Conservation (phyloP, 1,284 basidiomycete species). For the Ustanciosporium gigantosporum region DNA sequence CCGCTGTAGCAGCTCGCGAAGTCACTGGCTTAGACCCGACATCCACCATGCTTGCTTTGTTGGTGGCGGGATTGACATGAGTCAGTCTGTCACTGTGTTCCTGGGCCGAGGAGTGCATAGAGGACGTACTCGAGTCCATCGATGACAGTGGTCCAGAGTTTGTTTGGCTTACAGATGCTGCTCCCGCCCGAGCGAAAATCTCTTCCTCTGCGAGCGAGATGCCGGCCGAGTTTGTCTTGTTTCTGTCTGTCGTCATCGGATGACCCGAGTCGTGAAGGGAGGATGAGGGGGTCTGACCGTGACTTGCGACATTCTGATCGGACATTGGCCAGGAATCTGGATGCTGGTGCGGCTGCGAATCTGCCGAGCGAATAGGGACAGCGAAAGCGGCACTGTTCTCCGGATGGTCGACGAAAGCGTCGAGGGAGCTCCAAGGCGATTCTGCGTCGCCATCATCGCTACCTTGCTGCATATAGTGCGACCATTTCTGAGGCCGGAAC, state of each 20-base stretch:
- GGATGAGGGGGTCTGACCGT: too few species aligned
- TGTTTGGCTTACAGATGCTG: constrained; percentile 7
- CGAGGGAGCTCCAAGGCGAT: constrained; percentile 48
- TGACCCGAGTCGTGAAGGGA: too few species aligned
- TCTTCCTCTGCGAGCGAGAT: constrained; percentile 9
- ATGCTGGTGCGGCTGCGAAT: too few species aligned
- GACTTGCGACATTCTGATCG: background rate
- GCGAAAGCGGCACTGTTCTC: constrained; percentile 25
- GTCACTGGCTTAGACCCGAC: constrained; percentile 72
- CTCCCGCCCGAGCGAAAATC: constrained; percentile 26
- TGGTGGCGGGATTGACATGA: constrained; percentile 70
- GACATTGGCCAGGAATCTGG: background rate
- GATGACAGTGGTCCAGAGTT: too few species aligned
- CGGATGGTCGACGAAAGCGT: constrained; percentile 44
- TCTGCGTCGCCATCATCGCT: constrained; percentile 26
- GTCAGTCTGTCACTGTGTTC: constrained; percentile 61
- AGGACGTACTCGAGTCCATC: too few species aligned
- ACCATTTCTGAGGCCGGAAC: constrained; percentile 24
- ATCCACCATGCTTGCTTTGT: constrained; percentile 79
- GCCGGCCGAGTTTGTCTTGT: background rate
- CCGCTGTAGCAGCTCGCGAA: constrained; percentile 73
- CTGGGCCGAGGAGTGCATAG: too few species aligned
- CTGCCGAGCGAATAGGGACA: constrained; percentile 8
- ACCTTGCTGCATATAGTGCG: constrained; percentile 36
- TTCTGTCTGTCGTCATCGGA: too few species aligned